Conservation (phyloP, 1,284 basidiomycete genomes). For the Cystobasidium sp. region DNA sequence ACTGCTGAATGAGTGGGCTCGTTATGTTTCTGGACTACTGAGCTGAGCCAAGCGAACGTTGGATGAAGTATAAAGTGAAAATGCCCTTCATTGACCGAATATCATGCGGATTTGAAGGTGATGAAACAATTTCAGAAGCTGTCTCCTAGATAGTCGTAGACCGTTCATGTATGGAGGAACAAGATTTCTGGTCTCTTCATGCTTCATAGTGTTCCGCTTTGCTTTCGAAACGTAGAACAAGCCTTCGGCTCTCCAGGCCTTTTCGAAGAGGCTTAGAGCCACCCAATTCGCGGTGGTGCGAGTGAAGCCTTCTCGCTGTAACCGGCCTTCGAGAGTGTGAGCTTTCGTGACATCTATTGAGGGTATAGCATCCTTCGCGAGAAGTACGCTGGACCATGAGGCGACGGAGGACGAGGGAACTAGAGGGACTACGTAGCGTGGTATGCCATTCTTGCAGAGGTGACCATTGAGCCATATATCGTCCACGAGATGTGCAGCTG, state of each 20-base stretch:
- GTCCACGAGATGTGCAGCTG: slow-evolving; percentile 33
- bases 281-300: slow-evolving; percentile 10
- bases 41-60: not conserved
- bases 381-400: not conserved
- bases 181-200: not conserved
- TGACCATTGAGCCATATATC: slow-evolving; percentile 42
- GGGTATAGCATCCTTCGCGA: slow-evolving; percentile 17
- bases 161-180: not conserved
- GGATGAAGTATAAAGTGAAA: not conserved
- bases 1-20: too few relatives aligned
- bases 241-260: slow-evolving; percentile 15
- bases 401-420: not conserved
- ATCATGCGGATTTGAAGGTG: slow-evolving; percentile 20
- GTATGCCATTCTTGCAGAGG: slow-evolving; percentile 5
- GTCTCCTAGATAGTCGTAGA: not conserved
- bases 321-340: slow-evolving; percentile 23
- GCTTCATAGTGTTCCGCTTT: not conserved
- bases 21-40: not conserved
- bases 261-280: slow-evolving; percentile 3
- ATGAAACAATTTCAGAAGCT: slow-evolving; percentile 18
- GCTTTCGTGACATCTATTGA: slow-evolving; percentile 36
- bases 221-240: slow-evolving; percentile 5
- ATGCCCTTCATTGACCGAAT: slow-evolving; percentile 24
- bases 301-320: slow-evolving; percentile 24
- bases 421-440: slow-evolving; percentile 28